Percentiles rank a stretch among this genome's conserved stretches.
Evolutionary conservation across 345 rosid species (phyloP).

Genomic region (Hibiscus trionum): DNA sequence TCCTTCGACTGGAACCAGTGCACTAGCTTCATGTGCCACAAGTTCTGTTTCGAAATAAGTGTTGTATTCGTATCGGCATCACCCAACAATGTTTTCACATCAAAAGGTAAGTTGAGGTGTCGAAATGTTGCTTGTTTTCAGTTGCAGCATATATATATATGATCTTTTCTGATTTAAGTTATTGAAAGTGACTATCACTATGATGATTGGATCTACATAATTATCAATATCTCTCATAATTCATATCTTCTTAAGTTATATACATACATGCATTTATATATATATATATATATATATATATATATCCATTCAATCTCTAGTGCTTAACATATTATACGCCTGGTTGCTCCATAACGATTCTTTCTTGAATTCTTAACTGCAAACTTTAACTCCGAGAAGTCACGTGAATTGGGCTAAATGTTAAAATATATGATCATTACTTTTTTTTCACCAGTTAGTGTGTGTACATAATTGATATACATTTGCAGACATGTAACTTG

Average conservation of each 20-base stretch:
- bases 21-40: neutral
- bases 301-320: neutral
- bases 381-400: no score
- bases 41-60: neutral
- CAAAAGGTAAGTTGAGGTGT: neutral
- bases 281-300: neutral
- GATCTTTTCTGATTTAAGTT: neutral
- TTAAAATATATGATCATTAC: no score
- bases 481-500: neutral
- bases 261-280: neutral
- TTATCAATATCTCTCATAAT: neutral
- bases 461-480: neutral
- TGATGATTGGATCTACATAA: neutral
- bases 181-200: neutral
- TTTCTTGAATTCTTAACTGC: neutral
- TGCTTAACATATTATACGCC: neutral
- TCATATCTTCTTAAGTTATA: neutral
- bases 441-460: neutral
- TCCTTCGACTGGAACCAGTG: neutral
- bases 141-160: neutral
- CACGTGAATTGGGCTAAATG: no score
- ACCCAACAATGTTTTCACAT: neutral
- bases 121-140: neutral
- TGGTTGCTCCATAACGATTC: neutral
- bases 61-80: no score